Conservation (phyloP, 345 rosid species). For the Hypericum androsaemum region DNA sequence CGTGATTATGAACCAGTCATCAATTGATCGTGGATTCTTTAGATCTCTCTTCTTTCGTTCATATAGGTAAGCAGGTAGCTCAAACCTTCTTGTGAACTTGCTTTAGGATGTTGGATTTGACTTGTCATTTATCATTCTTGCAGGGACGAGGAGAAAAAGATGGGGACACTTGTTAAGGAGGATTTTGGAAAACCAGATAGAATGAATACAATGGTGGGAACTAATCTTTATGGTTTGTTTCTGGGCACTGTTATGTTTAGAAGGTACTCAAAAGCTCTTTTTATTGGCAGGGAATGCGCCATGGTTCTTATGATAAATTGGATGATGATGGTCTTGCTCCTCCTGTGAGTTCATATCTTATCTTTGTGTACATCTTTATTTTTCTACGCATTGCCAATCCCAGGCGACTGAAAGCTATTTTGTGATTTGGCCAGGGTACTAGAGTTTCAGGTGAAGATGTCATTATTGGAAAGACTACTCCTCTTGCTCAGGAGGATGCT, state of each 20-base stretch:
- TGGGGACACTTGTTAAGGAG: constrained; percentile 98
- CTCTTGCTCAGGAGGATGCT: constrained; percentile 81
- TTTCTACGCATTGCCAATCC: background rate
- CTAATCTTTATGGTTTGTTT: background rate
- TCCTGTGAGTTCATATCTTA: constrained; percentile 47
- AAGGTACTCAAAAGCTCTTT: constrained; percentile 11
- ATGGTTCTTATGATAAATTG: constrained; percentile 94
- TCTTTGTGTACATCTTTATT: background rate
- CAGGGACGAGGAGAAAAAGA: constrained; percentile 98
- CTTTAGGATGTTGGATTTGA: background rate
- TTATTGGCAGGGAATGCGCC: constrained; percentile 77
- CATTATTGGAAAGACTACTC: constrained; percentile 92
- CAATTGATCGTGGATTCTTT: constrained; percentile 93
- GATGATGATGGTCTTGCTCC: constrained; percentile 99
- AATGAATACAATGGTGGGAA: constrained; percentile 67
- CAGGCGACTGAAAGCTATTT: background rate
- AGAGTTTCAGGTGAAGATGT: constrained; percentile 98
- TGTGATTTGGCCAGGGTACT: constrained; percentile 46
- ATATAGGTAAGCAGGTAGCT: constrained; percentile 44
- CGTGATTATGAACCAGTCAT: constrained; percentile 96
- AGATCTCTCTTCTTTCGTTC: constrained; percentile 92
- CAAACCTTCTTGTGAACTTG: background rate
- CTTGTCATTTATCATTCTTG: constrained; percentile 2
- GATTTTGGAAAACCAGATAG: constrained; percentile 96
- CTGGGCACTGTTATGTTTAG: constrained; percentile 8